Conservation (phyloP, 2,329 filamentous ascomycete species). For the Coccinonectria pachysandricola region DNA sequence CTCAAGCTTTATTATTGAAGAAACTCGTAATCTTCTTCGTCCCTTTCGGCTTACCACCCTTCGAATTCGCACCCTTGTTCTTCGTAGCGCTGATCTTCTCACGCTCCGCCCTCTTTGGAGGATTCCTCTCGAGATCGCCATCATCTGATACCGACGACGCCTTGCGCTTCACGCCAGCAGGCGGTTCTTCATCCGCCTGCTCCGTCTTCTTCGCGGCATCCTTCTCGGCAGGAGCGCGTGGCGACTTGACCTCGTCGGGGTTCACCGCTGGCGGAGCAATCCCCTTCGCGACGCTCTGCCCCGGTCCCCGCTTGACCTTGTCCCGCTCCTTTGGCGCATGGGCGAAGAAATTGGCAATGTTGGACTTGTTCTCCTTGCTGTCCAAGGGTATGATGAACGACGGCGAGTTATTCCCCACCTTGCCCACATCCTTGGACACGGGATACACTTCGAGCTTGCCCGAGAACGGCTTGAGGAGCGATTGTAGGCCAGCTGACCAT, state of each 20-base stretch:
- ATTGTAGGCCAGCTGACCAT: slow-evolving; percentile 73
- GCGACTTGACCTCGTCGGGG: slow-evolving; percentile 1
- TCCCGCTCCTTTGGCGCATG: slow-evolving; percentile 37
- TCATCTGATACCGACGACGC: slow-evolving; percentile 7
- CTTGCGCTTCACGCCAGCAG: slow-evolving; percentile 15
- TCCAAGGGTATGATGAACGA: slow-evolving; percentile 73
- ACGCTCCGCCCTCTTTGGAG: slow-evolving; percentile 6
- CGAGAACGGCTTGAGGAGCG: slow-evolving; percentile 65
- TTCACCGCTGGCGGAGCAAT: no score
- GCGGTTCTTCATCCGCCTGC: neutral
- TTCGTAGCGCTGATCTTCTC: slow-evolving; percentile 31
- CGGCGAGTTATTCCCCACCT: slow-evolving; percentile 84
- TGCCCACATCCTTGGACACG: slow-evolving; percentile 82
- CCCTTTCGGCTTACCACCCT: slow-evolving; percentile 55
- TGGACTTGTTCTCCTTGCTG: slow-evolving; percentile 80
- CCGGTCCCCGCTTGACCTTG: neutral
- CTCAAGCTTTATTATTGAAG: no score
- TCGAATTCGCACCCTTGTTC: slow-evolving; percentile 35
- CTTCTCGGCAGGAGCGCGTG: neutral
- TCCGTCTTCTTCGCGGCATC: slow-evolving; percentile 4
- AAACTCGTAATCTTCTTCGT: slow-evolving; percentile 70
- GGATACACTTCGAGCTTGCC: slow-evolving; percentile 77
- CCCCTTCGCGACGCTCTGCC: no score
- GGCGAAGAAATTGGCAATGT: slow-evolving; percentile 88
- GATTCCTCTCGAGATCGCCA: slow-evolving; percentile 16